Percentiles rank a stretch among this genome's conserved stretches.
These are phyloP conservation scores for Trichoderma sp. DNA, from an alignment of 2,329 filamentous ascomycete species.

Conservation along the genomic window DNA sequence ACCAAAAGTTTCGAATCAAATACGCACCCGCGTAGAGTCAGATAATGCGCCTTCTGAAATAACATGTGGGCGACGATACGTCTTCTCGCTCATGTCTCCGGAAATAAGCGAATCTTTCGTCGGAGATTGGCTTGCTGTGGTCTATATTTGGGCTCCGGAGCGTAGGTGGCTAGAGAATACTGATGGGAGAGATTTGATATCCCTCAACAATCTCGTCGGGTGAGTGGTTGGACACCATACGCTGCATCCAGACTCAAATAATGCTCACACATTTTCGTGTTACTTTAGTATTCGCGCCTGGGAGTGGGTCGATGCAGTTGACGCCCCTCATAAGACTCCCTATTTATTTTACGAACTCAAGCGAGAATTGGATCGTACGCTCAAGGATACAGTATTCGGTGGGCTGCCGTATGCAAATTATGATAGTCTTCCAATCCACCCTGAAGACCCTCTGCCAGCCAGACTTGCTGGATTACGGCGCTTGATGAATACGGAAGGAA, in stretches of 20 bases:
- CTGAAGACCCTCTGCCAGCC: not conserved
- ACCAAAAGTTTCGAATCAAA: not conserved
- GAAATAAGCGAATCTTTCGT: not conserved
- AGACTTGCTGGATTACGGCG: not conserved
- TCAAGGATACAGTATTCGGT: not conserved
- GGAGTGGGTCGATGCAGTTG: not conserved
- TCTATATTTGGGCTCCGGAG: not conserved
- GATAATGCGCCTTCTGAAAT: not conserved
- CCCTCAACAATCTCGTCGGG: not conserved
- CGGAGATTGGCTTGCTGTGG: not conserved
- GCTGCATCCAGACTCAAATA: not conserved
- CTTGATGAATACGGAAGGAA: not conserved
- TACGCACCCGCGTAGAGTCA: not conserved
- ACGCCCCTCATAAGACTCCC: not conserved
- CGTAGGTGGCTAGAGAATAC: not conserved
- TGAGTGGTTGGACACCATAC: not conserved
- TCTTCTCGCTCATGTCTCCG: not conserved
- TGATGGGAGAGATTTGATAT: not conserved
- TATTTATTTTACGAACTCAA: conserved; percentile 1
- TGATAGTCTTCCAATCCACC: not conserved
- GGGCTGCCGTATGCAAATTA: not conserved
- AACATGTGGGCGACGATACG: not conserved
- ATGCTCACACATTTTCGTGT: not conserved
- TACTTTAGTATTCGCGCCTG: not conserved
- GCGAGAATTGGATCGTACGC: not conserved